Evolutionary conservation across 2,329 filamentous ascomycete species (phyloP).

Genomic region (Escovopsis sp.): DNA sequence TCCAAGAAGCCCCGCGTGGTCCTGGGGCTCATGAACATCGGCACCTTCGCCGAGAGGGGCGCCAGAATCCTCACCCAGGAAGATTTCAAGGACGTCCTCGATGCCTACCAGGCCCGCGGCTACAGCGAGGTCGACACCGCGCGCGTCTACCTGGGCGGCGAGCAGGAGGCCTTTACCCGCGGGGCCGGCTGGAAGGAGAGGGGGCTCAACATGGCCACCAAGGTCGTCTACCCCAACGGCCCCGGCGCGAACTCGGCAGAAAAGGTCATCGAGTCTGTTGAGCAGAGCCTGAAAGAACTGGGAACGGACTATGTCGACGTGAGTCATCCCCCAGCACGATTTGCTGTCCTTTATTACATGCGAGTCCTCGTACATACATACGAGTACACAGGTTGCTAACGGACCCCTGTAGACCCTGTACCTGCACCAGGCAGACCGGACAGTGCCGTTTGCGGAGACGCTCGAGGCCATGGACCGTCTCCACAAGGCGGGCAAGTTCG

Average conservation of each 20-base stretch:
- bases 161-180: slow-evolving; percentile 67
- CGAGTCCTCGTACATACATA: too few species aligned
- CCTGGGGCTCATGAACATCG: slow-evolving; percentile 79
- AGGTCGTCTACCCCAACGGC: slow-evolving; percentile 48
- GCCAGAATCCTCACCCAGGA: slow-evolving; percentile 55
- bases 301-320: slow-evolving; percentile 59
- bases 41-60: slow-evolving; percentile 44
- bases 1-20: slow-evolving; percentile 51
- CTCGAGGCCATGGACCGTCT: slow-evolving; percentile 64
- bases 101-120: slow-evolving; percentile 61
- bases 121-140: slow-evolving; percentile 83
- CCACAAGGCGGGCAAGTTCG: slow-evolving; percentile 77
- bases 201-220: slow-evolving; percentile 65
- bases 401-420: slow-evolving; percentile 19
- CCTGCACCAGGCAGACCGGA: slow-evolving; percentile 35
- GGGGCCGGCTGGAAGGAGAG: slow-evolving; percentile 66
- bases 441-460: slow-evolving; percentile 64
- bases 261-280: slow-evolving; percentile 49
- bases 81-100: slow-evolving; percentile 57
- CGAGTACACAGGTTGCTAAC: too few species aligned
- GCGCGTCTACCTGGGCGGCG: slow-evolving; percentile 52
- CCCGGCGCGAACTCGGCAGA: slow-evolving; percentile 48
- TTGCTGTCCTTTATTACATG: too few species aligned
- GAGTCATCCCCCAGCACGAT: slow-evolving; percentile 11
- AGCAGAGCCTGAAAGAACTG: slow-evolving; percentile 56